Conservation (phyloP, 2,329 filamentous ascomycete species). For the Pseudonectria foliicola region DNA sequence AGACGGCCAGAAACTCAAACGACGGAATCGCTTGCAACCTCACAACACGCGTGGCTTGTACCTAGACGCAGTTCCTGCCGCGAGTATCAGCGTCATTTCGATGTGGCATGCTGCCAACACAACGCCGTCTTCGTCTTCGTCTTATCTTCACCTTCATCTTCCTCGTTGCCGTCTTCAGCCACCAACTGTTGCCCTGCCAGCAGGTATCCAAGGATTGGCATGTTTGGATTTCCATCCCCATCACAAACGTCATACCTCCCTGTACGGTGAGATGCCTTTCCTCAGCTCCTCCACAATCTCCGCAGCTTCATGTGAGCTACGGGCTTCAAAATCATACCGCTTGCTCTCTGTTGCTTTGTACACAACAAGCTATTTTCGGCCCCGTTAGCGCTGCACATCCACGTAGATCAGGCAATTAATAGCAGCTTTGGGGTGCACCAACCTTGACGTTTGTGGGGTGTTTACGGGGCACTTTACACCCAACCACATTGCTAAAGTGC, state of each 20-base stretch:
- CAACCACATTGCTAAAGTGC: slow-evolving; percentile 74
- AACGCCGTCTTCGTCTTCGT: too few species aligned
- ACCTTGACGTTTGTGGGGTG: slow-evolving; percentile 78
- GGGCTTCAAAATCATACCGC: slow-evolving; percentile 80
- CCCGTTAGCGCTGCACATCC: slow-evolving; percentile 6
- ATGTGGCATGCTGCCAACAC: too few species aligned
- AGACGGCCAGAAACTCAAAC: too few species aligned
- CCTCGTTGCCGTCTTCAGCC: too few species aligned
- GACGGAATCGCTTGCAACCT: too few species aligned
- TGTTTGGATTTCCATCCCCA: slow-evolving; percentile 10
- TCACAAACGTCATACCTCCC: slow-evolving; percentile 31
- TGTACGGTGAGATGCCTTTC: slow-evolving; percentile 64
- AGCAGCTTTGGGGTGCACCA: slow-evolving; percentile 17
- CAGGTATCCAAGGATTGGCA: background rate
- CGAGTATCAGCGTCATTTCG: too few species aligned
- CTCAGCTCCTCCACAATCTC: slow-evolving; percentile 75
- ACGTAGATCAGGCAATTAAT: background rate
- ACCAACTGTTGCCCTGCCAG: too few species aligned
- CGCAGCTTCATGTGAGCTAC: slow-evolving; percentile 61
- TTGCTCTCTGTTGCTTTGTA: slow-evolving; percentile 72
- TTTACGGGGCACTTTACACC: slow-evolving; percentile 72
- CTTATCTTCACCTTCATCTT: too few species aligned
- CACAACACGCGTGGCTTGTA: too few species aligned
- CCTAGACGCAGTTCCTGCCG: too few species aligned
- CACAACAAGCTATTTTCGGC: slow-evolving; percentile 50